Conservation (phyloP, 345 rosid species). For the Odontarrhena argentea region DNA sequence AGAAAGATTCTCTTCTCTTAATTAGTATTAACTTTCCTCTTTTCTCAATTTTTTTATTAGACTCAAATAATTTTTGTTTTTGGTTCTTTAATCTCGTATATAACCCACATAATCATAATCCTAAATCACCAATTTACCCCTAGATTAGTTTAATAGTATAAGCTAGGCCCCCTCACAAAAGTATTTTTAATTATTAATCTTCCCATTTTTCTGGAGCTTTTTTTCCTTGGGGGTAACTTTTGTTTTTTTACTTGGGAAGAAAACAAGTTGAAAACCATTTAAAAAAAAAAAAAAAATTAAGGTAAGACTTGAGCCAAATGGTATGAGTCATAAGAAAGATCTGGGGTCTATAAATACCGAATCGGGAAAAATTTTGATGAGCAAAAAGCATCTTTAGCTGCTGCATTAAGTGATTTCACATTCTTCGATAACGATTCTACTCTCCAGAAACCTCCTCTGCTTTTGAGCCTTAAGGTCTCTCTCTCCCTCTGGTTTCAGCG, state of each 20-base stretch:
- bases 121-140: neutral
- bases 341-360: slow-evolving; percentile 32
- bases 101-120: neutral
- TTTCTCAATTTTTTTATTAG: too few relatives aligned
- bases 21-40: too few relatives aligned
- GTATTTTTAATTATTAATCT: neutral
- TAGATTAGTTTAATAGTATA: neutral
- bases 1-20: too few relatives aligned
- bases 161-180: slow-evolving; percentile 1
- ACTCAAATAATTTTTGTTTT: too few relatives aligned
- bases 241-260: too few relatives aligned
- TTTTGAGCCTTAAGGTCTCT: slow-evolving; percentile 19
- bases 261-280: neutral
- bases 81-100: slow-evolving; percentile 3
- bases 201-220: slow-evolving; percentile 42
- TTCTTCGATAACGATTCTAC: slow-evolving; percentile 12
- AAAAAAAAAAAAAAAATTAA: neutral
- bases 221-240: too few relatives aligned
- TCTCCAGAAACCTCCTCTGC: slow-evolving; percentile 21
- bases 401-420: slow-evolving; percentile 34
- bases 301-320: slow-evolving; percentile 8
- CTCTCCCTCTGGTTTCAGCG: slow-evolving; percentile 3
- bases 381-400: neutral
- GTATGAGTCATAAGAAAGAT: neutral
- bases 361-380: neutral